These are phyloP conservation scores for Chlorella sp. DNA, from an alignment of 139 green algal genomes.

Conservation along the genomic window DNA sequence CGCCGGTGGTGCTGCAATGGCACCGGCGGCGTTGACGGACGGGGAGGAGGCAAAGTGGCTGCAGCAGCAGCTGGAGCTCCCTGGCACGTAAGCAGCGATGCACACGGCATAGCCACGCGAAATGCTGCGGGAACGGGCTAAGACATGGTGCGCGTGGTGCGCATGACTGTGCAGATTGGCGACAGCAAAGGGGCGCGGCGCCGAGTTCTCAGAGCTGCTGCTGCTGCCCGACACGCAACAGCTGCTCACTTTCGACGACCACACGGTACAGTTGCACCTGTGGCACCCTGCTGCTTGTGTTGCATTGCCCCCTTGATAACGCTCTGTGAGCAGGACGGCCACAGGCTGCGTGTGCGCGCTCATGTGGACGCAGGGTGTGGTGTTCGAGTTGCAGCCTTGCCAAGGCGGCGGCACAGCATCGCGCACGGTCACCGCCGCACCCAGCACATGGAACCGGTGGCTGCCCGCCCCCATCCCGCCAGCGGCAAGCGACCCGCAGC, in stretches of 20 bases:
- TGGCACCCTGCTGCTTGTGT: not conserved
- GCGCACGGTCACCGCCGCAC: not conserved
- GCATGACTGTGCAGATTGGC: not conserved
- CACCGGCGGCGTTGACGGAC: too few species aligned
- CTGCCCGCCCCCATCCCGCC: not conserved
- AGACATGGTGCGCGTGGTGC: not conserved
- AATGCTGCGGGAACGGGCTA: not conserved
- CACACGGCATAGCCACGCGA: not conserved
- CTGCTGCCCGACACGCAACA: not conserved
- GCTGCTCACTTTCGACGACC: not conserved
- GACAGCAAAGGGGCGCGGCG: not conserved
- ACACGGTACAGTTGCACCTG: not conserved
- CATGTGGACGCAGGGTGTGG: not conserved
- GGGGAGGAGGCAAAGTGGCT: too few species aligned
- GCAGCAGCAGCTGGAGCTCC: too few species aligned
- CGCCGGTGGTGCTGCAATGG: too few species aligned
- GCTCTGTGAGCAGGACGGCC: too few species aligned
- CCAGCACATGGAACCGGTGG: not conserved
- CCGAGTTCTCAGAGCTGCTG: not conserved
- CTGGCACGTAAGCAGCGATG: not conserved
- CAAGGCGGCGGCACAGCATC: not conserved
- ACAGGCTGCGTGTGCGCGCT: too few species aligned
- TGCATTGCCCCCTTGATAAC: not conserved
- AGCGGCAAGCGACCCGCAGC: not conserved
- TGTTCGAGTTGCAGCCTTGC: not conserved